These are phyloP conservation scores for Zymoseptoria passerinii DNA, from an alignment of 2,329 filamentous ascomycete species.

Conservation along the genomic window DNA sequence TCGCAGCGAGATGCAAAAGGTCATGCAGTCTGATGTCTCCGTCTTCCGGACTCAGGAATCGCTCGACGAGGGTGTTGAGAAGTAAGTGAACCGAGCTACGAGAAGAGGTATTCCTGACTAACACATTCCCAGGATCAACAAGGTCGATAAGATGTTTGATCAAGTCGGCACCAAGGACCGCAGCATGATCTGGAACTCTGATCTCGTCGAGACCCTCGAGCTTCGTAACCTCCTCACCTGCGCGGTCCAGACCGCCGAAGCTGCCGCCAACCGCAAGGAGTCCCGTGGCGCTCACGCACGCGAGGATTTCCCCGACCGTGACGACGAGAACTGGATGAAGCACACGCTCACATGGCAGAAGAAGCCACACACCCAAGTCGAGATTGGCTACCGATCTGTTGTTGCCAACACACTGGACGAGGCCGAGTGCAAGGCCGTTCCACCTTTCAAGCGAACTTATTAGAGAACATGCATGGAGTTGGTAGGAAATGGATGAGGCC, in stretches of 20 bases:
- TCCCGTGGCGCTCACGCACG: conserved; percentile 94
- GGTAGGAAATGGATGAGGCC: background rate
- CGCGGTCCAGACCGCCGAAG: conserved; percentile 85
- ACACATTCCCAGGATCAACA: conserved; percentile 49
- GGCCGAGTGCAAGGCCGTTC: conserved; percentile 90
- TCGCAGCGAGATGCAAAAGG: conserved; percentile 89
- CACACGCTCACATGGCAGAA: conserved; percentile 96
- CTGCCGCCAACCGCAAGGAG: conserved; percentile 91
- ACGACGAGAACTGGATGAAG: conserved; percentile 98
- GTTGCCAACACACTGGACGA: conserved; percentile 80
- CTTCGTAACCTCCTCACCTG: conserved; percentile 92
- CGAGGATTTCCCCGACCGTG: conserved; percentile 91
- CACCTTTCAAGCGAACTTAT: conserved; percentile 92
- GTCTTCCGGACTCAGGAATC: conserved; percentile 94
- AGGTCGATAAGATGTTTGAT: conserved; percentile 71
- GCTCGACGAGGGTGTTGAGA: conserved; percentile 84
- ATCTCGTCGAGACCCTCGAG: conserved; percentile 93
- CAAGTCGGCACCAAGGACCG: conserved; percentile 94
- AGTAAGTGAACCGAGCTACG: conserved; percentile 27
- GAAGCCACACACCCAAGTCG: conserved; percentile 76
- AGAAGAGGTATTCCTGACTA: conserved; percentile 7
- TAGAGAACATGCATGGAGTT: conserved; percentile 39
- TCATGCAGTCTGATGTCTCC: conserved; percentile 94
- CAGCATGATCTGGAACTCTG: conserved; percentile 99
- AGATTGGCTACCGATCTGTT: conserved; percentile 79